Evolutionary conservation across 2,329 filamentous ascomycete species (phyloP).

Genomic region (Sporothrix inflata): DNA sequence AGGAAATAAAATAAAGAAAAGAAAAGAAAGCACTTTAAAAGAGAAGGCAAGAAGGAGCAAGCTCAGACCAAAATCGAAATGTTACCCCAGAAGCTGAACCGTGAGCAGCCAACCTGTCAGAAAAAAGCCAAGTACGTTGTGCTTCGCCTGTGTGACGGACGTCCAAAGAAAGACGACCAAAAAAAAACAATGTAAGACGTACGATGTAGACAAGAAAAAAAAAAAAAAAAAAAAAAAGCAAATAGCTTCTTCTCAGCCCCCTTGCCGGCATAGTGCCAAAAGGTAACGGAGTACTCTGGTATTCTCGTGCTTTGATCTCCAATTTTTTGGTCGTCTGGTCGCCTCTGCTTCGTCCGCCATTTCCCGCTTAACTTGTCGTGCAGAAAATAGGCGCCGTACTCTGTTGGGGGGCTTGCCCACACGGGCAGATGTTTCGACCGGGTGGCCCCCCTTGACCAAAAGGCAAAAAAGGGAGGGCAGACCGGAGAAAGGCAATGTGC

Average conservation of each 20-base stretch:
- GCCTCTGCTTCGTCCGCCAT: slow-evolving; percentile 16
- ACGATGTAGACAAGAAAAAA: neutral
- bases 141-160: neutral
- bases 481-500: neutral
- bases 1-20: neutral
- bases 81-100: slow-evolving; percentile 9
- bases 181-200: neutral
- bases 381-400: slow-evolving; percentile 20
- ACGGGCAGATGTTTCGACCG: slow-evolving; percentile 16
- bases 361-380: slow-evolving; percentile 11
- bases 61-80: neutral
- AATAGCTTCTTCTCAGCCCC: neutral
- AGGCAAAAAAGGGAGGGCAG: neutral
- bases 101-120: neutral
- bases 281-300: neutral
- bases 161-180: neutral
- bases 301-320: slow-evolving; percentile 7
- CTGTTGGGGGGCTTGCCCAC: slow-evolving; percentile 10
- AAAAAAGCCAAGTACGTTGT: neutral
- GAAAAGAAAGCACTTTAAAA: neutral
- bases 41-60: neutral
- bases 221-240: neutral
- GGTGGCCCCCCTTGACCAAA: neutral
- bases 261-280: neutral
- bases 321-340: neutral